A percentile compares a stretch with the other conserved stretches of the same genome.
phyloP scores from a whole-genome alignment of 176 grass and related monocot species.

The Dactylis glomerata region DNA sequence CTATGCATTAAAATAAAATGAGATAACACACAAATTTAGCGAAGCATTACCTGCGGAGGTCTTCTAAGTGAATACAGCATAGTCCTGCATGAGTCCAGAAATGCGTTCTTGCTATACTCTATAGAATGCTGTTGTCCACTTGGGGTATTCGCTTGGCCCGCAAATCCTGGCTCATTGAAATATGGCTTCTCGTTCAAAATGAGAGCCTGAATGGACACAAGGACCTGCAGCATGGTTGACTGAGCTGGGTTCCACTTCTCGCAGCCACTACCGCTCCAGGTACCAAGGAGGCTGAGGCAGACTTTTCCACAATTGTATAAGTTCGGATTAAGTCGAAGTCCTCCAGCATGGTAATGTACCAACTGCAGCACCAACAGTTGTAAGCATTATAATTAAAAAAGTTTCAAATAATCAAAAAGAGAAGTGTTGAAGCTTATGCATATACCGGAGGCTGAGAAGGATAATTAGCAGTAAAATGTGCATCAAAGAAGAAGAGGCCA shows the following conservation, averaged over 20 bases:
- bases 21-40: neutral
- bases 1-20: slow-evolving; percentile 5
- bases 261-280: slow-evolving; percentile 70
- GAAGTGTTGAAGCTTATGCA: neutral
- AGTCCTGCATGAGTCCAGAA: slow-evolving; percentile 75
- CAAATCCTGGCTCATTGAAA: slow-evolving; percentile 77
- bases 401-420: neutral
- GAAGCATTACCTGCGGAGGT: slow-evolving; percentile 64
- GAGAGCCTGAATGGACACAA: slow-evolving; percentile 92
- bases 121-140: slow-evolving; percentile 31
- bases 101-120: slow-evolving; percentile 56
- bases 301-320: slow-evolving; percentile 72
- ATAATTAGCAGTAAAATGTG: slow-evolving; percentile 54
- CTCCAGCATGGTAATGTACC: slow-evolving; percentile 69
- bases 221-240: slow-evolving; percentile 90
- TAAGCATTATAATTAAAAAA: slow-evolving; percentile 19
- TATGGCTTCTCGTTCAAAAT: slow-evolving; percentile 93
- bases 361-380: slow-evolving; percentile 38
- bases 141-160: slow-evolving; percentile 21
- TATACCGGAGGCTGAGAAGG: slow-evolving; percentile 69
- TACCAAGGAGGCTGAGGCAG: slow-evolving; percentile 86
- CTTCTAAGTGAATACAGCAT: slow-evolving; percentile 79
- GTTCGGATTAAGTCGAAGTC: slow-evolving; percentile 84
- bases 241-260: slow-evolving; percentile 76
- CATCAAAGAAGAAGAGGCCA: slow-evolving; percentile 93